phyloP scores from a whole-genome alignment of 345 rosid genomes.

The Erucastrum elatum region DNA sequence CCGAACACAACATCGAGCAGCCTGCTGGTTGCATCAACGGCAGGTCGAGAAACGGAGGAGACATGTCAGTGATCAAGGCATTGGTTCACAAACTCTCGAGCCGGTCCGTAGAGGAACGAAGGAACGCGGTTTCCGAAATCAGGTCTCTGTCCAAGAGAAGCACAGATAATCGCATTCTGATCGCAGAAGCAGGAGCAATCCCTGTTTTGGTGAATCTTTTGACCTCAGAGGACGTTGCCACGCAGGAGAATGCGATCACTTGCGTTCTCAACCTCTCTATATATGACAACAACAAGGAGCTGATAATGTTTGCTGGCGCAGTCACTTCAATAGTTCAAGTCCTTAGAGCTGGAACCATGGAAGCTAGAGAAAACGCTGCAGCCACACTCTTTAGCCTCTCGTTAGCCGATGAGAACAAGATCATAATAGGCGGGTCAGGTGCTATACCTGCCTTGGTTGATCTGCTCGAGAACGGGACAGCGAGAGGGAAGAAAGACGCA shows the following conservation, averaged over 20 bases:
- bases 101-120: conserved; percentile 66
- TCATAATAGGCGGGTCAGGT: conserved; percentile 55
- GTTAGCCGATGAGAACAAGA: conserved; percentile 54
- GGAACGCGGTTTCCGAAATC: conserved; percentile 78
- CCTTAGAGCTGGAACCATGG: conserved; percentile 41
- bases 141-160: conserved; percentile 76
- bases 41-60: conserved; percentile 59
- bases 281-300: conserved; percentile 41
- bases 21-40: conserved; percentile 61
- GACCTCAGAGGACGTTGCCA: conserved; percentile 32
- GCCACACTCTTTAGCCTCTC: conserved; percentile 57
- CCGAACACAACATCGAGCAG: conserved; percentile 71
- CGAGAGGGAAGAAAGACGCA: conserved; percentile 57
- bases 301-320: conserved; percentile 41
- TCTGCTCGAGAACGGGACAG: conserved; percentile 50
- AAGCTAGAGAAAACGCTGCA: conserved; percentile 45
- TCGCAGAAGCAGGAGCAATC: conserved; percentile 74
- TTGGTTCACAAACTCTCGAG: conserved; percentile 59
- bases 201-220: conserved; percentile 34
- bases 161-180: conserved; percentile 64
- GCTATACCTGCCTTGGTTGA: conserved; percentile 53
- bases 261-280: conserved; percentile 42
- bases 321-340: conserved; percentile 40
- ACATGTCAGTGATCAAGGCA: conserved; percentile 48
- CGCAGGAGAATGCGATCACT: conserved; percentile 41